A percentile compares a stretch with the other conserved stretches of the same genome.
These are phyloP conservation scores for Venturia effusa DNA, from an alignment of 2,329 filamentous ascomycete genomes.

Conservation along the genomic window DNA sequence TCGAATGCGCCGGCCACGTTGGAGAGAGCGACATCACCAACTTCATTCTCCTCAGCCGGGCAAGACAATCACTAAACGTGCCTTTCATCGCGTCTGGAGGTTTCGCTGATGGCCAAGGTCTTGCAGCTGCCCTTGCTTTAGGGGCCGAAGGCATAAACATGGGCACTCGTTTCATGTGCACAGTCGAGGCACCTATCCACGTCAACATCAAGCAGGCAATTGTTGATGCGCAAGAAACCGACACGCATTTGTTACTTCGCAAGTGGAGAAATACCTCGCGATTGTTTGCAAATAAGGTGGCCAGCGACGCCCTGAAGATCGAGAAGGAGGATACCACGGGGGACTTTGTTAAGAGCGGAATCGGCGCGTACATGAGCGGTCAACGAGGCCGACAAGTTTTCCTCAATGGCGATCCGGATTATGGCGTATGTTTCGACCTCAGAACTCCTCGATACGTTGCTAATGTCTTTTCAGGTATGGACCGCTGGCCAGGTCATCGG, in stretches of 20 bases:
- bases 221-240: slow-evolving; percentile 76
- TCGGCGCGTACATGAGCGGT: slow-evolving; percentile 79
- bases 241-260: slow-evolving; percentile 78
- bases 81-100: slow-evolving; percentile 95
- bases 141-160: slow-evolving; percentile 96
- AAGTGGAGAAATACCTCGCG: slow-evolving; percentile 89
- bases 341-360: slow-evolving; percentile 80
- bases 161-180: slow-evolving; percentile 97
- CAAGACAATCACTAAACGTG: slow-evolving; percentile 70
- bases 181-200: slow-evolving; percentile 85
- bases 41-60: slow-evolving; percentile 76
- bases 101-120: slow-evolving; percentile 86
- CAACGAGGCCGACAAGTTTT: slow-evolving; percentile 88
- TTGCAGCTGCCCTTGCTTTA: slow-evolving; percentile 80
- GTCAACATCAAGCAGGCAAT: slow-evolving; percentile 89
- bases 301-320: slow-evolving; percentile 66
- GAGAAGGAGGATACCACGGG: slow-evolving; percentile 74
- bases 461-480: slow-evolving; percentile 59
- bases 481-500: slow-evolving; percentile 89
- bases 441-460: not conserved
- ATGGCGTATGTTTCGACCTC: slow-evolving; percentile 54
- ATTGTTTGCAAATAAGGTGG: slow-evolving; percentile 83
- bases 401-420: slow-evolving; percentile 80
- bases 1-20: slow-evolving; percentile 90
- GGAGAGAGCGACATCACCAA: slow-evolving; percentile 83